Conservation (phyloP, 345 rosid genomes). For the Bretschneidera sinensis region DNA sequence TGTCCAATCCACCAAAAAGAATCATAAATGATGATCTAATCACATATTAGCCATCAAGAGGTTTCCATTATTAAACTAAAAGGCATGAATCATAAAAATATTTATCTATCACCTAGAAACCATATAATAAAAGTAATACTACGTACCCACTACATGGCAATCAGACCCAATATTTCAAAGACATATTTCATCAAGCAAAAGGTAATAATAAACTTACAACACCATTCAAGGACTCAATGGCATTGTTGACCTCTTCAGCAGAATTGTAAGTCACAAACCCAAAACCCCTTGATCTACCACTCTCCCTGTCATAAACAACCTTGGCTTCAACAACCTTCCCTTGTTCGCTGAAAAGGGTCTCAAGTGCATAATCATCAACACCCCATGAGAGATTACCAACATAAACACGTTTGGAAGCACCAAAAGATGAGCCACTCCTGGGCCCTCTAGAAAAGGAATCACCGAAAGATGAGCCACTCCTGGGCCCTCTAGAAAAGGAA, state of each 20-base stretch:
- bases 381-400: conserved; percentile 96
- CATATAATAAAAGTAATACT: too few species aligned
- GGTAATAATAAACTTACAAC: conserved; percentile 46
- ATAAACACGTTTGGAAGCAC: conserved; percentile 52
- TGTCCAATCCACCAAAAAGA: too few species aligned
- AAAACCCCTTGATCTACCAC: conserved; percentile 93
- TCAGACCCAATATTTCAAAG: not conserved
- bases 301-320: conserved; percentile 91
- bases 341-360: conserved; percentile 74
- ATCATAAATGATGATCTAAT: too few species aligned
- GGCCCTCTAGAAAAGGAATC: conserved; percentile 41
- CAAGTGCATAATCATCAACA: conserved; percentile 82
- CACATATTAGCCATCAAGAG: not conserved
- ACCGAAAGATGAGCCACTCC: conserved; percentile 22
- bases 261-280: conserved; percentile 89
- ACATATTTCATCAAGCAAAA: not conserved
- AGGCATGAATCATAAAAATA: conserved; percentile 2
- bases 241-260: conserved; percentile 68
- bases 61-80: not conserved
- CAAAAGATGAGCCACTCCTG: conserved; percentile 19
- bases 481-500: conserved; percentile 39
- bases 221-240: conserved; percentile 71
- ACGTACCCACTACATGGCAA: not conserved
- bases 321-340: conserved; percentile 87
- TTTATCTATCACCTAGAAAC: not conserved